These are phyloP conservation scores for Elsinoe arachidis DNA, from an alignment of 2,329 filamentous ascomycete genomes.

Conservation along the genomic window DNA sequence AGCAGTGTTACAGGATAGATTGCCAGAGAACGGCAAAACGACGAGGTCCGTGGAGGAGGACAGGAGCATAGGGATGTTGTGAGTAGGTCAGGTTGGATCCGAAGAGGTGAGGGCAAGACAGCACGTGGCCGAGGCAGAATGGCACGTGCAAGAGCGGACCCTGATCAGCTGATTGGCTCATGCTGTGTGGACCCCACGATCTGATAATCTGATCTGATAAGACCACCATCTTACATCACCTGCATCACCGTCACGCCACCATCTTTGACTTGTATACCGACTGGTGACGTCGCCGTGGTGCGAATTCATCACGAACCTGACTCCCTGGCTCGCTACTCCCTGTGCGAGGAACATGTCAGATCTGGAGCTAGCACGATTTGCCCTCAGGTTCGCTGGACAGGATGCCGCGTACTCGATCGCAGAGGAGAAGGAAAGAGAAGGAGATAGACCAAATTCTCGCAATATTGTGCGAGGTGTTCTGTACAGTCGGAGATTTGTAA, in stretches of 20 bases:
- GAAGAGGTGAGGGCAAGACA: no score
- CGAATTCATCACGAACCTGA: background rate
- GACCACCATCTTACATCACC: background rate
- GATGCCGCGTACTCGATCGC: background rate
- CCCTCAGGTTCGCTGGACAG: background rate
- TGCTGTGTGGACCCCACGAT: background rate
- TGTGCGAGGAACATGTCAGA: background rate
- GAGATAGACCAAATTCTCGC: background rate
- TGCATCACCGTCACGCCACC: background rate
- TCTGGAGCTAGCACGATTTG: background rate
- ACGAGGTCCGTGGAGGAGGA: no score
- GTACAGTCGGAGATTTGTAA: conserved; percentile 31
- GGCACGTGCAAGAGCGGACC: background rate
- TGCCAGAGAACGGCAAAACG: background rate
- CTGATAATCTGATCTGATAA: conserved; percentile 10
- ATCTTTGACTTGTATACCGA: background rate
- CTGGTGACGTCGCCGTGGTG: background rate
- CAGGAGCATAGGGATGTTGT: no score
- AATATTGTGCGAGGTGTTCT: conserved; percentile 29
- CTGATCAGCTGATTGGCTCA: background rate
- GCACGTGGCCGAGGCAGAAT: background rate
- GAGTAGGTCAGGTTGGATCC: no score
- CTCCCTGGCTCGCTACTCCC: no score
- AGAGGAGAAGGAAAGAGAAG: background rate
- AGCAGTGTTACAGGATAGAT: background rate